Conservation (phyloP, 306 rosid species). For the Geum urbanum region DNA sequence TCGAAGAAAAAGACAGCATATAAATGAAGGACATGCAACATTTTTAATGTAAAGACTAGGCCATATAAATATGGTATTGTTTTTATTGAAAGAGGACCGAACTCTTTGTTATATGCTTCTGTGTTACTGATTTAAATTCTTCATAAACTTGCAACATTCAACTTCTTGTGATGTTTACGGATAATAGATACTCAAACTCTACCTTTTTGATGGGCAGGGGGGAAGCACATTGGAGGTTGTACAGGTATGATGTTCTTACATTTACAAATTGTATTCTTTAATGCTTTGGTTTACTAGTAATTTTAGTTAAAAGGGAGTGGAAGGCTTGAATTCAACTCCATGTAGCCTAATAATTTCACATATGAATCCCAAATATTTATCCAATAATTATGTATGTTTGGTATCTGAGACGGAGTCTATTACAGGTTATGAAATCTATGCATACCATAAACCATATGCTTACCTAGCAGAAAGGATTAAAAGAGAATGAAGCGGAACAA, state of each 20-base stretch:
- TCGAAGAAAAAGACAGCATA: not conserved
- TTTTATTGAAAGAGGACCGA: not conserved
- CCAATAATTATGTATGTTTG: not conserved
- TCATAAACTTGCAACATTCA: not conserved
- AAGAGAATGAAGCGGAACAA: not conserved
- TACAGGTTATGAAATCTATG: not conserved
- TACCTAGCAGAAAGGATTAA: not conserved
- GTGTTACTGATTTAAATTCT: not conserved
- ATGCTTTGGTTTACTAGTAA: not conserved
- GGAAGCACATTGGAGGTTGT: slow-evolving; percentile 93
- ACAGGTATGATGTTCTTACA: slow-evolving; percentile 48
- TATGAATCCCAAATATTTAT: not conserved
- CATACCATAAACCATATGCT: no score
- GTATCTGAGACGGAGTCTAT: not conserved
- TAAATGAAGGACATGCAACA: not conserved
- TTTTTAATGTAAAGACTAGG: not conserved
- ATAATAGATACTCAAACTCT: slow-evolving; percentile 22
- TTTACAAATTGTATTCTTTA: not conserved
- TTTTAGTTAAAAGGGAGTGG: not conserved
- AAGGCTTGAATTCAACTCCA: not conserved
- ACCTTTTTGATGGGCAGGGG: slow-evolving; percentile 56
- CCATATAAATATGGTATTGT: not conserved
- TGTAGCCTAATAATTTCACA: not conserved
- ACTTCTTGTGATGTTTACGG: slow-evolving; percentile 11
- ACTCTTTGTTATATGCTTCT: not conserved